phyloP scores from a whole-genome alignment of 129 eudicot genomes.

The Tagetes erecta region DNA sequence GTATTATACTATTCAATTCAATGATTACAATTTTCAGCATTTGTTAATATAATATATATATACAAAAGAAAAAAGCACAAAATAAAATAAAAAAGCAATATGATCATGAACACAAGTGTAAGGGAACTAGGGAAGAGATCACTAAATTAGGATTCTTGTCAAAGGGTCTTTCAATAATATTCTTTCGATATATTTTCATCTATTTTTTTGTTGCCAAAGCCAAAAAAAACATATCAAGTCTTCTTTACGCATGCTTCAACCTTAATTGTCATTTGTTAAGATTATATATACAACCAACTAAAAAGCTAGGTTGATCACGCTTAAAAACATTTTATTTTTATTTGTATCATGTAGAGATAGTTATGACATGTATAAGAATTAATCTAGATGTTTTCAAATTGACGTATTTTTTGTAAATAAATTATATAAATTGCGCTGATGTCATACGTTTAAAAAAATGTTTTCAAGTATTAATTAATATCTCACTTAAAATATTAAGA shows the following conservation, averaged over 20 bases:
- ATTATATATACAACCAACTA: conserved; percentile 1
- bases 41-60: neutral
- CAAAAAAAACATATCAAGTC: conserved; percentile 33
- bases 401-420: too few relatives aligned
- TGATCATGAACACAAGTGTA: conserved; percentile 35
- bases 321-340: neutral
- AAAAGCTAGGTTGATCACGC: conserved; percentile 3
- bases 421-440: too few relatives aligned
- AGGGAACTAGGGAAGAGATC: conserved; percentile 28
- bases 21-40: conserved; percentile 15
- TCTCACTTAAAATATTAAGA: too few relatives aligned
- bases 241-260: conserved; percentile 43
- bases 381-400: too few relatives aligned
- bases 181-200: conserved; percentile 36
- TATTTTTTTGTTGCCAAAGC: conserved; percentile 37
- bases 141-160: conserved; percentile 36
- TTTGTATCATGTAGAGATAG: neutral
- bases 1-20: too few relatives aligned
- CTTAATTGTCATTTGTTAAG: conserved; percentile 24
- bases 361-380: too few relatives aligned
- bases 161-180: conserved; percentile 42
- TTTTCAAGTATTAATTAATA: too few relatives aligned
- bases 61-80: conserved; percentile 13
- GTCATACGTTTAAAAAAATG: too few relatives aligned
- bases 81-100: conserved; percentile 11